A percentile compares a stretch with the other conserved stretches of the same genome.
Conservation (phyloP, 2,329 filamentous ascomycete species). For the Colletotrichum australisinense region DNA sequence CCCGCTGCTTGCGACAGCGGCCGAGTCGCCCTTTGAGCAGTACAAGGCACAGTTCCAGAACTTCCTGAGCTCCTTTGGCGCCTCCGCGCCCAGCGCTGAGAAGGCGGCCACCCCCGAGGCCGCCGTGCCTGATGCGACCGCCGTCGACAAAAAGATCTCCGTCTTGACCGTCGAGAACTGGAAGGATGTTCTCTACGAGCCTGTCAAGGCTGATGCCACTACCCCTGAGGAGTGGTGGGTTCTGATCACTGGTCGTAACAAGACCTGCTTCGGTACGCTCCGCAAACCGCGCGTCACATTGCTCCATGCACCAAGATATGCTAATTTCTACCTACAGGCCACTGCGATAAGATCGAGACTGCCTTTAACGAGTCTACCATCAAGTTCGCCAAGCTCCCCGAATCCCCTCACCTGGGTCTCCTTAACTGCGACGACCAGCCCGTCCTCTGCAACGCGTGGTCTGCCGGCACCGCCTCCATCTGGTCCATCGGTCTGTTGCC, state of each 20-base stretch:
- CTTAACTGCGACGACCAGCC: conserved; percentile 81
- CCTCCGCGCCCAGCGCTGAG: conserved; percentile 61
- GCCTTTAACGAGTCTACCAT: conserved; percentile 75
- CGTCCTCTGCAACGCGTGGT: conserved; percentile 81
- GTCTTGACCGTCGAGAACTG: conserved; percentile 76
- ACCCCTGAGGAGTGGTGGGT: conserved; percentile 82
- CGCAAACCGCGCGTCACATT: conserved; percentile 27
- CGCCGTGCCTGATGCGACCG: conserved; percentile 54
- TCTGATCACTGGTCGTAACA: conserved; percentile 79
- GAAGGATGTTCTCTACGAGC: conserved; percentile 73
- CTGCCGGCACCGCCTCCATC: conserved; percentile 70
- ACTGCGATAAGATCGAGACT: conserved; percentile 72
- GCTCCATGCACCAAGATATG: conserved; percentile 24
- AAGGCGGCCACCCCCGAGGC: conserved; percentile 54
- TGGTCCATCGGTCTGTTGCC: conserved; percentile 77
- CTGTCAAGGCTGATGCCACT: conserved; percentile 67
- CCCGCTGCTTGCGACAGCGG: conserved; percentile 65
- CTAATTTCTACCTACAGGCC: conserved; percentile 57
- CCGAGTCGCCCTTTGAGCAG: conserved; percentile 63
- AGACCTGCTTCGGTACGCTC: conserved; percentile 75
- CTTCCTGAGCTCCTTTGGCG: conserved; percentile 70
- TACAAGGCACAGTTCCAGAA: conserved; percentile 73
- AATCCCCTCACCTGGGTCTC: conserved; percentile 74
- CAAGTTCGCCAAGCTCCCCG: conserved; percentile 70
- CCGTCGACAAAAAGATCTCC: conserved; percentile 55